A percentile compares a stretch with the other conserved stretches of the same genome.
Evolutionary conservation across 2,329 filamentous ascomycete species (phyloP).

Genomic region (Leptographium procerum): DNA sequence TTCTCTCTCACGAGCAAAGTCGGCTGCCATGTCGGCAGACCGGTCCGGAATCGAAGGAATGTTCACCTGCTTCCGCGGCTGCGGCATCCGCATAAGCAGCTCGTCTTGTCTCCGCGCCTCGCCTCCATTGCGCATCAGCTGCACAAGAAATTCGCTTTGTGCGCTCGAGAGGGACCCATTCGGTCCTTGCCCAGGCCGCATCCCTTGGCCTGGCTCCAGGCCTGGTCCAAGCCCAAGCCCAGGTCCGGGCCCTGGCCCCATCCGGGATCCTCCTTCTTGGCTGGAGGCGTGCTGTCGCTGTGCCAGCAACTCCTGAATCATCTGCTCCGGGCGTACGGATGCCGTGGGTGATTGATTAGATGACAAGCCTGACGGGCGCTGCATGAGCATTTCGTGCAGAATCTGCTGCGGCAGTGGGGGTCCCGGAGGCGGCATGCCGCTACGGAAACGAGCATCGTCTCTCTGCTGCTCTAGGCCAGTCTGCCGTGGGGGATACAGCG

Average conservation of each 20-base stretch:
- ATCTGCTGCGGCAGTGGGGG: conserved; percentile 35
- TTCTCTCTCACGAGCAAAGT: conserved; percentile 5
- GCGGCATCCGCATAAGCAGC: conserved; percentile 39
- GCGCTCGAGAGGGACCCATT: conserved; percentile 31
- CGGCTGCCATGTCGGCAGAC: conserved; percentile 34
- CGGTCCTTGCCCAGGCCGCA: background rate
- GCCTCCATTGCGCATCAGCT: conserved; percentile 56
- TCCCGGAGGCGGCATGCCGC: conserved; percentile 13
- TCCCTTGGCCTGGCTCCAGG: background rate
- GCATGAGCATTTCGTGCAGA: conserved; percentile 16
- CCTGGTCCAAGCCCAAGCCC: background rate
- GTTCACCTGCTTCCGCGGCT: conserved; percentile 38
- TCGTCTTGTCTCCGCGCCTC: conserved; percentile 42
- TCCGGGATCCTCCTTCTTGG: conserved; percentile 28
- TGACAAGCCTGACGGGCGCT: conserved; percentile 31
- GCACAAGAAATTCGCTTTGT: conserved; percentile 77
- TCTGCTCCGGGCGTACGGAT: conserved; percentile 41
- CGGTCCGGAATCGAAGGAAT: conserved; percentile 35
- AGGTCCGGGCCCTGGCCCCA: conserved; percentile 1
- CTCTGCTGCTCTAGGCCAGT: conserved; percentile 20
- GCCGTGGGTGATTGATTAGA: conserved; percentile 28
- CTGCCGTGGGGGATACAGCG: conserved; percentile 24
- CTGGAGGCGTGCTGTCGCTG: conserved; percentile 46
- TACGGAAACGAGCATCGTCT: conserved; percentile 29
- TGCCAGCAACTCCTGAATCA: conserved; percentile 48